A percentile compares a stretch with the other conserved stretches of the same genome.
phyloP scores from a whole-genome alignment of 1,284 basidiomycete genomes.

The Heterobasidion irregulare region DNA sequence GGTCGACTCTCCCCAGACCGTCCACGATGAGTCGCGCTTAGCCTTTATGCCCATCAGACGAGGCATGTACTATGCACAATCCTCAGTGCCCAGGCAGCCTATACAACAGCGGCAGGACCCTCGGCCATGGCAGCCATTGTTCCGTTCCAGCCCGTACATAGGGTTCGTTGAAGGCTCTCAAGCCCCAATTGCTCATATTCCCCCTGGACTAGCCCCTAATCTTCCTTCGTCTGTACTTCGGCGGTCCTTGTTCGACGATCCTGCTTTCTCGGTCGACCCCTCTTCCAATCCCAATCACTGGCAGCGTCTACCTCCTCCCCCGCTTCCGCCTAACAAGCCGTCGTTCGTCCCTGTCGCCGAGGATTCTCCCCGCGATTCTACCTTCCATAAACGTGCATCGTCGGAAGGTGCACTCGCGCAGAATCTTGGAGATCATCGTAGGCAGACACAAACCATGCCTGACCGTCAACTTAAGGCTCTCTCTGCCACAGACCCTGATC shows the following conservation, averaged over 20 bases:
- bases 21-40: constrained; percentile 6
- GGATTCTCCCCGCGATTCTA: not conserved
- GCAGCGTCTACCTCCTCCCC: constrained; percentile 4
- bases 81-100: not conserved
- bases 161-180: not conserved
- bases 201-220: constrained; percentile 7
- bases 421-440: not conserved
- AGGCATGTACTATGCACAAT: not conserved
- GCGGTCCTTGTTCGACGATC: constrained; percentile 18
- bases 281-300: constrained; percentile 22
- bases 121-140: constrained; percentile 7
- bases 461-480: not conserved
- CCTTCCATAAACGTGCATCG: not conserved
- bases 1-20: constrained; percentile 3
- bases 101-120: not conserved
- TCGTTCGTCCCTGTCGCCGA: not conserved
- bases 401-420: not conserved
- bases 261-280: constrained; percentile 29
- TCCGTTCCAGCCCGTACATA: constrained; percentile 5
- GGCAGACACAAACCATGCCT: not conserved
- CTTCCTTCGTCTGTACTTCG: constrained; percentile 7
- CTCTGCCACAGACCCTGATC: not conserved
- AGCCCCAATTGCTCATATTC: constrained; percentile 4
- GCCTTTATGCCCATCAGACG: constrained; percentile 9
- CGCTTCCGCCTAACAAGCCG: not conserved